Evolutionary conservation across 2,329 filamentous ascomycete genomes (phyloP).

Genomic region (Diaporthe amygdali): DNA sequence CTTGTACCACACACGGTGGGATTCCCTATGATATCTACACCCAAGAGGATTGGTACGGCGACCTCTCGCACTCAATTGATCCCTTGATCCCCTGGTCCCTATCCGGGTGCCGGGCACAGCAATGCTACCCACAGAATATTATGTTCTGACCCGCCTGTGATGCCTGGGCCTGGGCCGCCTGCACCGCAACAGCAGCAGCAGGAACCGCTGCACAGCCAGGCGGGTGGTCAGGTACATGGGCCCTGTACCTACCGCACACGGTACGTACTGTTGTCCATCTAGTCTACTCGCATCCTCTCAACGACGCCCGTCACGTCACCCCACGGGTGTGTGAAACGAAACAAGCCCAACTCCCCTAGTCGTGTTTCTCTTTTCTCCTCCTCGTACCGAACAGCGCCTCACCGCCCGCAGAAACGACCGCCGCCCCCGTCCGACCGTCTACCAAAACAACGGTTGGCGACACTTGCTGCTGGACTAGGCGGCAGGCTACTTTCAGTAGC

Average conservation of each 20-base stretch:
- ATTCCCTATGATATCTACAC: no score
- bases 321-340: slow-evolving; percentile 11
- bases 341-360: not conserved
- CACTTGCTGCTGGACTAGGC: not conserved
- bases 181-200: not conserved
- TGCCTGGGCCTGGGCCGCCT: not conserved
- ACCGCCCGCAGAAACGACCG: not conserved
- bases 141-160: not conserved
- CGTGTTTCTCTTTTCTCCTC: not conserved
- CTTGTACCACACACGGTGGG: no score
- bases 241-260: no score
- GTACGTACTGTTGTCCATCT: no score
- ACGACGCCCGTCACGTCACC: not conserved
- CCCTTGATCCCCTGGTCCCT: no score
- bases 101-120: no score
- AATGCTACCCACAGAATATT: no score
- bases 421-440: not conserved
- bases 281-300: no score
- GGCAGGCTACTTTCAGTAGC: not conserved
- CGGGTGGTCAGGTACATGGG: no score
- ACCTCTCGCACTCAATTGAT: no score
- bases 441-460: not conserved
- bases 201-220: not conserved
- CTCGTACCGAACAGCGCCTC: not conserved
- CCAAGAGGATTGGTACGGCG: no score